Base-by-base conservation (phyloP, 257 asterid species). In the Solanum peruvianum region DNA sequence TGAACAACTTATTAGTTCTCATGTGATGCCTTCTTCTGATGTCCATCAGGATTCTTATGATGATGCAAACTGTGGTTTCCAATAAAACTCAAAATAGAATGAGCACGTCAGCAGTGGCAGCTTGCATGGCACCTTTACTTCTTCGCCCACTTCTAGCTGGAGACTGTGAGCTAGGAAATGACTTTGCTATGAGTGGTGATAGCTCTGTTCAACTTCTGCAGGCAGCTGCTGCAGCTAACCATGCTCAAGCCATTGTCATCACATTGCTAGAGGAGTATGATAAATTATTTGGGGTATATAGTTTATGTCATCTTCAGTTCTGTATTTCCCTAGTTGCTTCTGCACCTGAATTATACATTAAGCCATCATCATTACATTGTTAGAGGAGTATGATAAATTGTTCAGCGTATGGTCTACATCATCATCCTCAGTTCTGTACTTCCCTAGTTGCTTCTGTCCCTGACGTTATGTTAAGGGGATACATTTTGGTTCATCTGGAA, bases 171-270 rank as follows among this genome's bases (percentile, higher is more conserved):
- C 94, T 96, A 62, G 97, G 93, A 82, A 87, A 93, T 78, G 90
- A 90, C 89, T 89, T 93, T 77, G 95, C 94, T 89, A 89, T 94
- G 87, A 97, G 94, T 37, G 99, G 98, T 85, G 99, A 97, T 92
- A 95, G 95, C 85, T 96, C 99, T 72, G 88, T 93, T 69, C 98
- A 94, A 90, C 99, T 97, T 89, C 71, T 97, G 91, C 99, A 95
- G 91, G 99, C 99, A 76, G 99, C 99, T 39, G 99, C 99, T 86
- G 99, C 99, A 60, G 99, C 99, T 83, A 97, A 97, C 91, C 98
- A 96, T 91, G 99, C 99, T 88, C 99, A 97, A 90, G 98, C 99
- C 89, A 97, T 97, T 87, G 94, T 92, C 86, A 97, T 97, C 88
- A 95, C 97, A 66, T 91, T 97, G 87, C 98, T 97, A 12, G 99